Percentiles rank a stretch among this genome's conserved stretches.
phyloP scores from a whole-genome alignment of 768 basidiomycete genomes.

The Boletus reticuloceps region DNA sequence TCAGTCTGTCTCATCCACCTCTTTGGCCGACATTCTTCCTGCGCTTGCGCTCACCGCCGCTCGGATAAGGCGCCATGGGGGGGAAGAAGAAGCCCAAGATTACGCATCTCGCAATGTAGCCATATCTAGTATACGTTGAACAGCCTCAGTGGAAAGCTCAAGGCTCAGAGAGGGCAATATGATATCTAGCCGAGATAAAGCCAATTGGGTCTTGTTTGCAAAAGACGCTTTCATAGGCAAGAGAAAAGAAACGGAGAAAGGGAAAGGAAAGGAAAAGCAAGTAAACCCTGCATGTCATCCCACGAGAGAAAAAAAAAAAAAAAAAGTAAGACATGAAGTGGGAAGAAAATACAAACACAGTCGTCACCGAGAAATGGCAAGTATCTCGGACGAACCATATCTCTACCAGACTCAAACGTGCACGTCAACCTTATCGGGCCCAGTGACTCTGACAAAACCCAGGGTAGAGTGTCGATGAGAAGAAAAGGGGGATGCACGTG shows the following conservation, averaged over 20 bases:
- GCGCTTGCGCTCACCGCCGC: background rate
- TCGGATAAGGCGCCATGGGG: background rate
- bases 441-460: too few species aligned
- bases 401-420: too few species aligned
- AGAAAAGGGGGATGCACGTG: too few species aligned
- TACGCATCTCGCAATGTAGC: conserved; percentile 19
- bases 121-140: conserved; percentile 15
- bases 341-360: background rate
- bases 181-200: conserved; percentile 29
- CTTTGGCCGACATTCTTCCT: background rate
- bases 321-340: too few species aligned
- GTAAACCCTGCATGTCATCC: background rate
- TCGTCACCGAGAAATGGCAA: background rate
- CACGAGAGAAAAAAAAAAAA: background rate
- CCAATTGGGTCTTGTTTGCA: too few species aligned
- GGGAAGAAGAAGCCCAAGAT: background rate
- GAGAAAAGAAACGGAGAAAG: too few species aligned
- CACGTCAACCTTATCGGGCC: too few species aligned
- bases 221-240: too few species aligned
- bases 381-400: background rate
- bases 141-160: conserved; percentile 30
- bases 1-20: background rate
- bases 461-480: too few species aligned
- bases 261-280: background rate
- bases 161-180: conserved; percentile 10